Base-by-base conservation (phyloP, 768 basidiomycete genomes). In the Mycena pura region DNA sequence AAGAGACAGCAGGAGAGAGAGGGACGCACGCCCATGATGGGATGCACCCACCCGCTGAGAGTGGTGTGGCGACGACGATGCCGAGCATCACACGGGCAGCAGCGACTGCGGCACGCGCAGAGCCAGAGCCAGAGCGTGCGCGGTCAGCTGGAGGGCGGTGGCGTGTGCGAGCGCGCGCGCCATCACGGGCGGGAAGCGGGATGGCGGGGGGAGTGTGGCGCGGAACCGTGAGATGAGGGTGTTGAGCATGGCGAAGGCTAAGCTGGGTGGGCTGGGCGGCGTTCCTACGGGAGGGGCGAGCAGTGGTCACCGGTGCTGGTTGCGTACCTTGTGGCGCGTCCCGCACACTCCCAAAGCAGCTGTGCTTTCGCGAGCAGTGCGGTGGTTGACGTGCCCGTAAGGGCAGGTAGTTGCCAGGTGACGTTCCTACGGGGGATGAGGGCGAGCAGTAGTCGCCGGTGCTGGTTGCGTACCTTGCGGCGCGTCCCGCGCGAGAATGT, bases 71-170 rank as follows among this genome's bases (percentile, higher is more conserved):
- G n/a, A 67, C 49, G 2, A 67, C 52, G n/a, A 67, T 66, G 3
- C 67, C 68, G 6, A 72, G 47, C 29, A 52, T 41, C 39, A 17
- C 68, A 61, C 46, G 66, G 70, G 13, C 52, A 59, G 9, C 49
- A 61, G 71, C 66, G 4, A 50, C 50, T 9, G 68, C 58, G 40
- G 72, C 71, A 58, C 50, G 22, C 25, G 46, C 14, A 64, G 57
- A 15, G 68, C n/a, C n/a, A n/a, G n/a, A n/a, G 69, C 50, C 74
- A 69, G 17, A 70, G n/a, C n/a, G n/a, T n/a, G n/a, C 66, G 11
- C 58, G 56, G 54, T 79, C 3, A 82, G 73, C 46, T 74, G 73
- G 45, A 80, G 76, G 1, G 71, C 67, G 6, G 79, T 74, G 14
- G 74, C 69, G 22, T 74, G 70, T 14, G 76, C 68, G 19, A 81